Base-by-base conservation (phyloP, 768 basidiomycete species). In the Hirschioporus abietinus region DNA sequence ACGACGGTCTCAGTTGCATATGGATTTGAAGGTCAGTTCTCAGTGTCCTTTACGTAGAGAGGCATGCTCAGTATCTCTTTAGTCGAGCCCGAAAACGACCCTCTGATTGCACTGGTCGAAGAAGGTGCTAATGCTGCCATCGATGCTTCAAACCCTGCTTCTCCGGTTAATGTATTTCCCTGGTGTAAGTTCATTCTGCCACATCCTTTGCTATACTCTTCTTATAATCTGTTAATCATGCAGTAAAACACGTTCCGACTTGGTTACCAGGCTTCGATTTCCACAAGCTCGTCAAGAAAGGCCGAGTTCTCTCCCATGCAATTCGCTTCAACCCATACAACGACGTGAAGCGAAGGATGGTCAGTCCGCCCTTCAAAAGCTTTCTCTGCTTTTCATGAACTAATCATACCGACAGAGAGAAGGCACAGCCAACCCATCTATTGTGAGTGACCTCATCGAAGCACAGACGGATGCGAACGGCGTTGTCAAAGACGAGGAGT, bases 241-340 rank as follows among this genome's bases (percentile, higher is more conserved):
- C 60, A 61, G 60, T 61, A 25, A 61, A 61, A 24, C 60, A 61
- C 60, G 30, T 61, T 8, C 60, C 60, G 15, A 8, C 17, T 15
- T 61, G 60, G 60, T 61, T 61, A 3, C 60, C 60, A 3, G 60
- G 60, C 24, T 25, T 34, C 25, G 30, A 61, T 8, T 61, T 61
- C 23, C 24, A 61, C 24, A 25, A 34, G 23, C 6, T 25, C 60
- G 60, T 15, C 24, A 61, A 61, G 30, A 61, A 25, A 25, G 24
- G 60, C 10, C 24, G 60, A 1, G 15, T 25, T 1, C 30, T 25
- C 30, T 61, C 60, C 60, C 24, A 61, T 5, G 60, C 24, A 12
- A 61, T 61, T 8, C 60, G 60, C 15, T 25, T 34, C 30, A 34
- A 25, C 25, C 60, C 60, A 3, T 61, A 61, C 30, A 4, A 61